These are phyloP conservation scores for Aspergillus fijiensis DNA, from an alignment of 2,329 filamentous ascomycete genomes.

Conservation along the genomic window DNA sequence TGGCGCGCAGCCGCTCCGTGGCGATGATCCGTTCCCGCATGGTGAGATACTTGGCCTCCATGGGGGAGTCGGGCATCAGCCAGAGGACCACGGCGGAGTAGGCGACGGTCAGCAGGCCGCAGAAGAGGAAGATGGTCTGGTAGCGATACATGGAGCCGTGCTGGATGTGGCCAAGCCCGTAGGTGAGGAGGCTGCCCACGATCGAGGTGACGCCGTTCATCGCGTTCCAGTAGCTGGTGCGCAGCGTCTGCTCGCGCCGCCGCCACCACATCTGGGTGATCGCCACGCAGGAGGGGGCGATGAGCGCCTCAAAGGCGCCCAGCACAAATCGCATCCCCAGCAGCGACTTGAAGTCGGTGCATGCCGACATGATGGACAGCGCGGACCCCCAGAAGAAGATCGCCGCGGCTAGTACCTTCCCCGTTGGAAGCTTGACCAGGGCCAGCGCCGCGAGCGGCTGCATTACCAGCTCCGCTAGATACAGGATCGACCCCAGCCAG, in stretches of 20 bases:
- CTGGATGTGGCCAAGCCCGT: constrained; percentile 59
- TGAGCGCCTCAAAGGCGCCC: constrained; percentile 38
- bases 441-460: constrained; percentile 56
- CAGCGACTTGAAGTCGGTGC: constrained; percentile 49
- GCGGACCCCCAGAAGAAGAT: constrained; percentile 56
- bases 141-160: constrained; percentile 41
- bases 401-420: constrained; percentile 54
- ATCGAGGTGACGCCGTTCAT: constrained; percentile 62
- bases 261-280: constrained; percentile 65
- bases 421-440: constrained; percentile 45
- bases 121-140: constrained; percentile 56
- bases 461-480: constrained; percentile 59
- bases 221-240: constrained; percentile 60
- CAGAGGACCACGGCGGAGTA: constrained; percentile 49
- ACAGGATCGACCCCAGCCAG: constrained; percentile 63
- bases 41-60: constrained; percentile 50
- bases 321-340: constrained; percentile 48
- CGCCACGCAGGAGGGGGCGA: constrained; percentile 54
- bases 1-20: constrained; percentile 55
- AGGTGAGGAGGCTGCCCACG: constrained; percentile 57
- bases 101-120: constrained; percentile 52
- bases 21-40: constrained; percentile 55
- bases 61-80: constrained; percentile 53
- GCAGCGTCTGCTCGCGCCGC: constrained; percentile 57
- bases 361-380: constrained; percentile 53